phyloP scores from a whole-genome alignment of 257 asterid genomes.

The Solanum etuberosum region DNA sequence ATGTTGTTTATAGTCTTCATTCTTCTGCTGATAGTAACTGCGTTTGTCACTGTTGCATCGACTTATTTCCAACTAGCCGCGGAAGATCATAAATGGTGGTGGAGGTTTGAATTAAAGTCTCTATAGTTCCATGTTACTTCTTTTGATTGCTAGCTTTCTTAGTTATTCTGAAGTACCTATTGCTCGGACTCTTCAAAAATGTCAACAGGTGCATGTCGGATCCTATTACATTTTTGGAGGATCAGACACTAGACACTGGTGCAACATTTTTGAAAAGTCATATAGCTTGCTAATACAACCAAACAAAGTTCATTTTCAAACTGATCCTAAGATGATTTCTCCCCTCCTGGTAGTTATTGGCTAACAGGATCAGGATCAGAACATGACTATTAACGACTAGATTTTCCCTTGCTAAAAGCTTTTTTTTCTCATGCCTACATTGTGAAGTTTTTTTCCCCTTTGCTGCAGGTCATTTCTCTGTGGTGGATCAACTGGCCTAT shows the following conservation, averaged over 20 bases:
- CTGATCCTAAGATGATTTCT: background rate
- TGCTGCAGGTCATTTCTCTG: slow-evolving; percentile 14
- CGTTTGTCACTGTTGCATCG: slow-evolving; percentile 10
- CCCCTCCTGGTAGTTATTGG: background rate
- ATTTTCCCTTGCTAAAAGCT: background rate
- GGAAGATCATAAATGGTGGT: slow-evolving; percentile 34
- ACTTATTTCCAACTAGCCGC: slow-evolving; percentile 27
- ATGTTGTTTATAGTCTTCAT: slow-evolving; percentile 11
- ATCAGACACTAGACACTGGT: background rate
- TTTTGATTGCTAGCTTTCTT: background rate
- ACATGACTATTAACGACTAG: background rate
- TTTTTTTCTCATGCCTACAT: too few species aligned
- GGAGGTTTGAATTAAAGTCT: slow-evolving; percentile 12
- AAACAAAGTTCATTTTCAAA: background rate
- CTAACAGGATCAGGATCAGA: background rate
- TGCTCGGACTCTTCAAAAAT: background rate
- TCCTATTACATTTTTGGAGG: background rate
- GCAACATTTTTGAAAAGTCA: background rate
- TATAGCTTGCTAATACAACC: background rate
- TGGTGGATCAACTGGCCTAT: slow-evolving; percentile 18
- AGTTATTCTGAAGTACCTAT: background rate
- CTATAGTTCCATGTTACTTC: background rate
- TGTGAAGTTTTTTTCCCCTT: background rate
- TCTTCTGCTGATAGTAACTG: slow-evolving; percentile 10
- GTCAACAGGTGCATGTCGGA: background rate